Base-by-base conservation (phyloP, 768 basidiomycete species). In the Infundibulicybe gibba region DNA sequence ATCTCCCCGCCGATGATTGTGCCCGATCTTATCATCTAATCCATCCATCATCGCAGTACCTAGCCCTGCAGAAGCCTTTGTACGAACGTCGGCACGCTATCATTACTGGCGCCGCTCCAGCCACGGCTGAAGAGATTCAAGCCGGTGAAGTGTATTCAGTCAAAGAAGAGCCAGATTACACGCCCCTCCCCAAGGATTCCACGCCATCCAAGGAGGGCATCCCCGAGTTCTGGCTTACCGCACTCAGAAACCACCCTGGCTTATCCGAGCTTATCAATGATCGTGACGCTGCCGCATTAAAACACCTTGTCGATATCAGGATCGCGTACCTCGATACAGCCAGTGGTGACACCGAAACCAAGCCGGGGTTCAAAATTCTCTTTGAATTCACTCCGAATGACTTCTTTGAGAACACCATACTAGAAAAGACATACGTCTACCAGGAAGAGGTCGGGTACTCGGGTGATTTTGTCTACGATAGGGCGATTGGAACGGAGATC, bases 201-300 rank as follows among this genome's bases (percentile, higher is more conserved):
- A 61, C 74, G 1, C 68, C 65, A 12, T 66, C 69, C 32, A 51
- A 74, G 42, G 40, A 59, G 14, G 76, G 85, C 44, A 90, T 99
- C 55, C 91, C 94, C 43, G 87, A 95, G 58, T 99, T 99, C 79
- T 99, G 95, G 95, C 83, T 97, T 57, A 98, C 97, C 1, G 92
- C 94, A 2, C 76, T 98, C 45, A 83, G 89, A 54, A 98, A 97
- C 68, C 94, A 98, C 65, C 66, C 87, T 45, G 90, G 81, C 42
- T 76, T 97, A 46, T 76, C 78, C 37, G 93, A 94, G 15, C 75
- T 94, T 61, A 91, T 98, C 72, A 95, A 91, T 19, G 94, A 98
- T 58, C 85, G 89, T 47, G 95, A 99, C 64, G 91, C 75, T 50
- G 82, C 62, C 40, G 94, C 93, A 6, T 83, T 99, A 61, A 90